A percentile compares a stretch with the other conserved stretches of the same genome.
Evolutionary conservation across 441 rosid genomes (phyloP).

Genomic region (Corymbia citriodora): DNA sequence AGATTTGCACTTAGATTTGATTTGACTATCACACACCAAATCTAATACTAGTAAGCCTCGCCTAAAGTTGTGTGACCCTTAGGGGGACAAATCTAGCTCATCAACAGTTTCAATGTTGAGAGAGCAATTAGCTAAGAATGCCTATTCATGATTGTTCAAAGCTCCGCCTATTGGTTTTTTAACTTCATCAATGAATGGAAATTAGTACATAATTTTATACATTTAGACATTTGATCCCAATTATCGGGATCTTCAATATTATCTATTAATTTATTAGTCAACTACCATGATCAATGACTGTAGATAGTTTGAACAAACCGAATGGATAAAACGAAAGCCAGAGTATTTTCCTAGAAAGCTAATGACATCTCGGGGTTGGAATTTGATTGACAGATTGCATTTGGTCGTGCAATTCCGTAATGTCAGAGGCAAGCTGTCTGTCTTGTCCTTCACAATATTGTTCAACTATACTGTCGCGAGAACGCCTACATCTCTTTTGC

Average conservation of each 20-base stretch:
- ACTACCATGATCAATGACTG: neutral
- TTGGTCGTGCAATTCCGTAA: neutral
- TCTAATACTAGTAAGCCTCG: no score
- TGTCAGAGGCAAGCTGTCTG: neutral
- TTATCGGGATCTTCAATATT: no score
- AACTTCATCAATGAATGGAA: no score
- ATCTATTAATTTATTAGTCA: neutral
- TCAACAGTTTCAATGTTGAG: fast-evolving
- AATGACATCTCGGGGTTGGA: neutral
- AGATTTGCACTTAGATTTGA: no score
- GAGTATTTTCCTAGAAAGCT: neutral
- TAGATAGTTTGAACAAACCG: neutral
- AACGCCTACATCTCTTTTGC: neutral
- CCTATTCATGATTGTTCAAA: no score
- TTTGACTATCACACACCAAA: no score
- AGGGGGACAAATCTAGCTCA: neutral
- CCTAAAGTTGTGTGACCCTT: no score
- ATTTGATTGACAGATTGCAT: neutral
- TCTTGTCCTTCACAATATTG: neutral
- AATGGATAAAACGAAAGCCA: neutral
- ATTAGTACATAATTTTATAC: no score
- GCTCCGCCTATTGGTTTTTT: no score
- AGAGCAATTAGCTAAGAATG: no score
- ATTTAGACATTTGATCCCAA: no score
- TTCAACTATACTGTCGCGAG: neutral